Evolutionary conservation across 208 protist genomes (phyloP).

Genomic region (Trypanosoma cruzi): DNA sequence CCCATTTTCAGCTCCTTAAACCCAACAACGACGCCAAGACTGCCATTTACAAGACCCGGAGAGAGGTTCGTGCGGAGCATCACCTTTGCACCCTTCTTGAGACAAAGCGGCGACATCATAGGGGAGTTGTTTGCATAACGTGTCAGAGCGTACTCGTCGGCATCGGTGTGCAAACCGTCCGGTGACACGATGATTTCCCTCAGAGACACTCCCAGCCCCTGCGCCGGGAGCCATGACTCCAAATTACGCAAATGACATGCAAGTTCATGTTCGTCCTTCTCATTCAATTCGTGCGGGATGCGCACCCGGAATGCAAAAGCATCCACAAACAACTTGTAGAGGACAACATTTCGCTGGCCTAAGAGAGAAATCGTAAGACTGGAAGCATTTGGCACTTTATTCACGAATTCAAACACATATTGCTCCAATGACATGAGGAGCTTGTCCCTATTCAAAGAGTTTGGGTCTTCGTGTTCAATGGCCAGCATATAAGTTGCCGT

Average conservation of each 20-base stretch:
- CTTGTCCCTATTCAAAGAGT: conserved; percentile 14
- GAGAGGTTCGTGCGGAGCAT: conserved; percentile 86
- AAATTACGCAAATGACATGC: conserved; percentile 32
- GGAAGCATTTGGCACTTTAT: conserved; percentile 18
- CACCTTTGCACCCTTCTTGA: conserved; percentile 81
- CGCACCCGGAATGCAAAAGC: conserved; percentile 80
- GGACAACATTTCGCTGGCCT: conserved; percentile 40
- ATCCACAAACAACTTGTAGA: conserved; percentile 84
- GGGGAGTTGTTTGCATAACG: conserved; percentile 63
- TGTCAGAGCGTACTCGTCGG: conserved; percentile 63
- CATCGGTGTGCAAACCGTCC: conserved; percentile 80
- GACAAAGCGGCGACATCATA: conserved; percentile 43
- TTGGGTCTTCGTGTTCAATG: conserved; percentile 21
- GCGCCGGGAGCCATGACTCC: conserved; percentile 23
- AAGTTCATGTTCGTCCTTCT: conserved; percentile 41
- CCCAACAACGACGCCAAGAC: conserved; percentile 81
- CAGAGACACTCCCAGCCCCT: conserved; percentile 44
- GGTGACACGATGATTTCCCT: conserved; percentile 57
- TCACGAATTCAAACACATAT: conserved; percentile 41
- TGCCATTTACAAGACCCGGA: conserved; percentile 81
- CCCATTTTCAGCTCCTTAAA: conserved; percentile 57
- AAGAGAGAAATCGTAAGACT: conserved; percentile 16
- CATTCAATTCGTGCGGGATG: conserved; percentile 50
- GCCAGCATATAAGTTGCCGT: conserved; percentile 72
- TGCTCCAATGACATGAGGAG: conserved; percentile 27